Percentiles rank a stretch among this genome's conserved stretches.
phyloP scores from a whole-genome alignment of 2,329 filamentous ascomycete genomes.

The Chaetomium strumarium region DNA sequence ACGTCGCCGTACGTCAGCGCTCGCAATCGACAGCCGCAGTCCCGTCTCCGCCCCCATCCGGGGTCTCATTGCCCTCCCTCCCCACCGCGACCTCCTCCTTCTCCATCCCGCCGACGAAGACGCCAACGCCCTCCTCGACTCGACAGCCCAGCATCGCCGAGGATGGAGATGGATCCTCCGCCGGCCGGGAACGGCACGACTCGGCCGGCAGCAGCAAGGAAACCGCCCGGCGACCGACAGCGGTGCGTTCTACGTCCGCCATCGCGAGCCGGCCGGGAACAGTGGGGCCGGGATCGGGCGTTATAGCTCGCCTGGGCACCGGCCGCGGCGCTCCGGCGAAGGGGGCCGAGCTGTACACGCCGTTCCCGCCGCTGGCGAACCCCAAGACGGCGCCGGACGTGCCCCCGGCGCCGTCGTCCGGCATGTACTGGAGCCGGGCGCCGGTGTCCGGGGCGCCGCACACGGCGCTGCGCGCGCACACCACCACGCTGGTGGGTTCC shows the following conservation, averaged over 20 bases:
- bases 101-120: constrained; percentile 15
- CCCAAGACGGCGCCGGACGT: constrained; percentile 54
- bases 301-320: constrained; percentile 23
- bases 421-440: constrained; percentile 67
- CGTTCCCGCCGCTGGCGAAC: constrained; percentile 53
- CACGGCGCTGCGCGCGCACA: constrained; percentile 59
- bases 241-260: constrained; percentile 49
- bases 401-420: constrained; percentile 56
- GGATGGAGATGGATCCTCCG: constrained; percentile 19
- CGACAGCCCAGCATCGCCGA: constrained; percentile 25
- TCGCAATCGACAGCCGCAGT: constrained; percentile 43
- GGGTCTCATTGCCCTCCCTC: constrained; percentile 25
- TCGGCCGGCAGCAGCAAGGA: constrained; percentile 25
- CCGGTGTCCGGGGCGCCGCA: constrained; percentile 58
- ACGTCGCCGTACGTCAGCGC: constrained; percentile 48
- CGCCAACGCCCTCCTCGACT: constrained; percentile 19
- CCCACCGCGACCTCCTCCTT: constrained; percentile 21
- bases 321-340: constrained; percentile 22
- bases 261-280: constrained; percentile 36
- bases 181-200: constrained; percentile 21
- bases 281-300: constrained; percentile 9
- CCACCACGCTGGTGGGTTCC: constrained; percentile 59
- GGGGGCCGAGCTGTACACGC: constrained; percentile 40
- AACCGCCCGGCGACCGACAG: constrained; percentile 35
- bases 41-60: constrained; percentile 27